phyloP scores from a whole-genome alignment of 1,139 yeast genomes.

The Yueomyces sp. region DNA sequence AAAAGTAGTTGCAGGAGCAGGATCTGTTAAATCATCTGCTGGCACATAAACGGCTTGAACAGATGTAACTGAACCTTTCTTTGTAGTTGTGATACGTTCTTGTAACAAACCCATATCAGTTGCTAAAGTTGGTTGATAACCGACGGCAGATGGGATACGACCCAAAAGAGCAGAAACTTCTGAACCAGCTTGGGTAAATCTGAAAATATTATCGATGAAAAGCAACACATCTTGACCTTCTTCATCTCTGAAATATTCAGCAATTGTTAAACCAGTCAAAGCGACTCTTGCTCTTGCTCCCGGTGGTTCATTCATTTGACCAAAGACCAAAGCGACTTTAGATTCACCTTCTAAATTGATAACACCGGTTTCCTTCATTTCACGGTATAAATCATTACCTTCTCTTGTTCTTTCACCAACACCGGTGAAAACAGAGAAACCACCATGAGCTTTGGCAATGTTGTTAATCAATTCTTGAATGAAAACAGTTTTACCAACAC shows the following conservation, averaged over 20 bases:
- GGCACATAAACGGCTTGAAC: slow-evolving; percentile 99
- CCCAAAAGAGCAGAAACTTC: slow-evolving; percentile 99
- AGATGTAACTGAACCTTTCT: slow-evolving; percentile 99
- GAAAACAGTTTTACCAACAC: slow-evolving; percentile 99
- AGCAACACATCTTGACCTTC: slow-evolving; percentile 99
- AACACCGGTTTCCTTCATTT: slow-evolving; percentile 99
- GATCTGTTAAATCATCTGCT: slow-evolving; percentile 99
- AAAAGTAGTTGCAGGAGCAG: slow-evolving; percentile 99
- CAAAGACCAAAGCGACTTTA: slow-evolving; percentile 98
- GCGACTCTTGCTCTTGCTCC: slow-evolving; percentile 99
- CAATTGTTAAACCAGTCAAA: slow-evolving; percentile 98
- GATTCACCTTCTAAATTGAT: slow-evolving; percentile 99
- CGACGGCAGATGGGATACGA: slow-evolving; percentile 99
- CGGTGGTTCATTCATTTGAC: slow-evolving; percentile 99
- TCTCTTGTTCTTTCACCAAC: slow-evolving; percentile 99
- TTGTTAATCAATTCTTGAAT: slow-evolving; percentile 99
- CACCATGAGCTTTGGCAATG: slow-evolving; percentile 99
- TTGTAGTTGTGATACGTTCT: slow-evolving; percentile 99
- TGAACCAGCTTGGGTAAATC: slow-evolving; percentile 99
- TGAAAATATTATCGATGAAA: slow-evolving; percentile 99
- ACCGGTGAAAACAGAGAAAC: slow-evolving; percentile 99
- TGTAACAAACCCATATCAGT: slow-evolving; percentile 99
- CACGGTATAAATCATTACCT: slow-evolving; percentile 99
- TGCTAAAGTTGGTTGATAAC: slow-evolving; percentile 99
- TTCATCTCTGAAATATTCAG: slow-evolving; percentile 99